Conservation (phyloP, 2,329 filamentous ascomycete species). For the Scedosporium minutisporum region DNA sequence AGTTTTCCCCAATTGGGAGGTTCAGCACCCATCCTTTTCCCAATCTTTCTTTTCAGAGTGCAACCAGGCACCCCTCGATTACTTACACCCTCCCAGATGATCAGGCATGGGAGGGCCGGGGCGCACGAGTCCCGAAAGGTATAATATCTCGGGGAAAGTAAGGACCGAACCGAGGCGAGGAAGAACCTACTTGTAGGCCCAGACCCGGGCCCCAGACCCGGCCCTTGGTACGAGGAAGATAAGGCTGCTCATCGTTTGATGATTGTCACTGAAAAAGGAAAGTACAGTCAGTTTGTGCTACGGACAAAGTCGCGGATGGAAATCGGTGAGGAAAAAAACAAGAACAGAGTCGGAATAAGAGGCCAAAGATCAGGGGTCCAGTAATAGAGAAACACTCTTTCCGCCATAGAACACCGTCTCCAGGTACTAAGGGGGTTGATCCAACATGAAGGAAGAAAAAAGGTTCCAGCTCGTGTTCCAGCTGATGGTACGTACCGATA, state of each 20-base stretch:
- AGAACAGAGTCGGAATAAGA: not conserved
- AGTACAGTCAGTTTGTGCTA: not conserved
- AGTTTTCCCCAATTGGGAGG: too few relatives aligned
- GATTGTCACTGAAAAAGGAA: constrained; percentile 34
- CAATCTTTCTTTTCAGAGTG: too few relatives aligned
- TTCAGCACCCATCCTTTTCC: too few relatives aligned
- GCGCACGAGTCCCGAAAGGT: too few relatives aligned
- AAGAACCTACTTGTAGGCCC: not conserved
- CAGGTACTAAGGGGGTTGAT: not conserved
- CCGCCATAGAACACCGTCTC: not conserved
- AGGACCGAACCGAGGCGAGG: not conserved
- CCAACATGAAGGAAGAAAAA: not conserved
- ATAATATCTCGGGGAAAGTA: not conserved
- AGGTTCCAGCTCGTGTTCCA: not conserved
- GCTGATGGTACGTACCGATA: constrained; percentile 58
- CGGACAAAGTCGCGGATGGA: not conserved
- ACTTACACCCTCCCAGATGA: not conserved
- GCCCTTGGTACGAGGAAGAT: not conserved
- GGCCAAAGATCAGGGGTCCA: not conserved
- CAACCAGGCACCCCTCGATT: too few relatives aligned
- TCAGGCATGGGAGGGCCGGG: not conserved
- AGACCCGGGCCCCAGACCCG: not conserved
- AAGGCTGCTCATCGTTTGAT: constrained; percentile 50
- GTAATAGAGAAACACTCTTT: not conserved
- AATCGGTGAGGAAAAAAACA: not conserved